Evolutionary conservation across 768 basidiomycete genomes (phyloP), one percentile per base, ranked within the genome.

Genomic region (Mycena pura): DNA sequence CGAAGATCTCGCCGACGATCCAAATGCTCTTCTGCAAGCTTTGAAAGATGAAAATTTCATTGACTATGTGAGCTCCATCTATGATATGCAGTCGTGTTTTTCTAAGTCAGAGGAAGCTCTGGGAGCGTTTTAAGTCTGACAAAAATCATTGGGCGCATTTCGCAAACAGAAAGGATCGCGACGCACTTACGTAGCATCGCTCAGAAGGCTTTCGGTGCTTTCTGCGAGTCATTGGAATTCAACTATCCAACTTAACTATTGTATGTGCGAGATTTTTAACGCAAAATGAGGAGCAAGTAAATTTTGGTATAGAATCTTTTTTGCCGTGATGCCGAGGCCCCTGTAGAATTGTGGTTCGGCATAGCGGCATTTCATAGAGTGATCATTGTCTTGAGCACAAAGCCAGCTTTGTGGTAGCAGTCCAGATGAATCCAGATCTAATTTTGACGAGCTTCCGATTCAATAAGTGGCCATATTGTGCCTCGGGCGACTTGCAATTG

Each of bases 61-160:
- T 7, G 43, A 34, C 27, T 49, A 49, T n/a, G 60, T 65, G 17
- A 29, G 59, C 29, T 36, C 25, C 8, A 19, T 24, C 40, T 45
- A 21, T 14, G 2, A 6, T 54, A 1, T 17, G 9, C 19, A 13
- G 36, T 19, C 19, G 9, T 27, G 6, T 5, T 24, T 15, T 11
- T 51, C 21, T 49, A 24, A 24, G 11, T 29, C 1, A 39, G 22
- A 25, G 21, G 24, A 50, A 62, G 64, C 52, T 66, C 10, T 62
- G 64, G 64, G 52, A 41, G 15, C 47, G 27, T 13, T 66, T 66
- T 52, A 66, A 59, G 41, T 43, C 57, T 8, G 64, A 62, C 46
- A 54, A 28, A 25, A 62, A 66, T 29, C 34, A 44, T 24, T 62
- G 60, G 64, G 19, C 39, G 4, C 32, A 19, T 2, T 58, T 25